Percentiles rank a stretch among this genome's conserved stretches.
Conservation (phyloP, 1,284 basidiomycete species). For the Sporisorium iseilematis-ciliati region DNA sequence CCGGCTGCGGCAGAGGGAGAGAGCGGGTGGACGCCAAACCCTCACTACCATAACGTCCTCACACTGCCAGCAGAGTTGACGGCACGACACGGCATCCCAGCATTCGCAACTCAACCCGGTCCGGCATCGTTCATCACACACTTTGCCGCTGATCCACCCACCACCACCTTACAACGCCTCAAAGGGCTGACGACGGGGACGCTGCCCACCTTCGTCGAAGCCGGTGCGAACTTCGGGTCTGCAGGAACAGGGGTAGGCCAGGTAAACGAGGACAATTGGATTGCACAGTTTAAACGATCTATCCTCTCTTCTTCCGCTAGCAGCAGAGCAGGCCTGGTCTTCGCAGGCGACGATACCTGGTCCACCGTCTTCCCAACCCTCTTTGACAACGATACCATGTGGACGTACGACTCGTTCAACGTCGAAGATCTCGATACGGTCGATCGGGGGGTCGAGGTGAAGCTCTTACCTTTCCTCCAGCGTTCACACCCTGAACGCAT, state of each 20-base stretch:
- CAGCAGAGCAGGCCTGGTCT: slow-evolving; percentile 72
- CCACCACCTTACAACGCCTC: slow-evolving; percentile 92
- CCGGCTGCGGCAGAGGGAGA: slow-evolving; percentile 71
- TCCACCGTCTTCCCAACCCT: slow-evolving; percentile 84
- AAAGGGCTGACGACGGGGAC: slow-evolving; percentile 96
- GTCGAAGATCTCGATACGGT: slow-evolving; percentile 98
- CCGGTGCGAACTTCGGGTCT: slow-evolving; percentile 86
- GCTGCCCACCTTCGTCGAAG: slow-evolving; percentile 93
- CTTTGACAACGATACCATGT: slow-evolving; percentile 79
- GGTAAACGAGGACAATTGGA: slow-evolving; percentile 86
- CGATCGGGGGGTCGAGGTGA: slow-evolving; percentile 85
- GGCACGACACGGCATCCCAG: slow-evolving; percentile 5
- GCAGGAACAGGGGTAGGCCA: slow-evolving; percentile 69
- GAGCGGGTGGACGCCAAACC: slow-evolving; percentile 56
- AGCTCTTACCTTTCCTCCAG: slow-evolving; percentile 84
- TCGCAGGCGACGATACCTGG: slow-evolving; percentile 99
- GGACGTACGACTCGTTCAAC: slow-evolving; percentile 95
- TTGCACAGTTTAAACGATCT: slow-evolving; percentile 70
- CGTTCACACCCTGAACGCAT: slow-evolving; percentile 32
- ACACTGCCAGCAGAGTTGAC: slow-evolving; percentile 82
- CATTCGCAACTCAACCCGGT: slow-evolving; percentile 11
- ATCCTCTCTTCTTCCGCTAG: slow-evolving; percentile 12
- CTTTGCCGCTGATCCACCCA: slow-evolving; percentile 92
- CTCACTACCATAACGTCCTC: slow-evolving; percentile 84
- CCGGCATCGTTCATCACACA: slow-evolving; percentile 85